phyloP scores from a whole-genome alignment of 306 rosid species.

The Cicer chorassanicum region DNA sequence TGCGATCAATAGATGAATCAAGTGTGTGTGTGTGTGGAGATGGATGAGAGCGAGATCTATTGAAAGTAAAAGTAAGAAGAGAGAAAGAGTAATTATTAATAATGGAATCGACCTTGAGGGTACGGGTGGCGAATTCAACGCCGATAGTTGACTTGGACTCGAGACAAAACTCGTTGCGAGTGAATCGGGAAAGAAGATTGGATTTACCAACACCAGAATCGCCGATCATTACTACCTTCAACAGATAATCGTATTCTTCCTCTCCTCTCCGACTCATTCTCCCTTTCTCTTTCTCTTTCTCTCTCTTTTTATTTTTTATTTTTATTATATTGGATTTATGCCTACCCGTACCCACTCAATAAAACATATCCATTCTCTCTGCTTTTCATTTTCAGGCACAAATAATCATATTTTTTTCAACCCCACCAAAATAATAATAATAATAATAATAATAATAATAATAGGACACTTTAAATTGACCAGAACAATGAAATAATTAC shows the following conservation, averaged over 20 bases:
- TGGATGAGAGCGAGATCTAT: neutral
- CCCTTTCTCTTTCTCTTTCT: neutral
- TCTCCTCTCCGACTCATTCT: conserved; percentile 73
- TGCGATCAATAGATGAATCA: neutral
- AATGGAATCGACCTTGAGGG: conserved; percentile 66
- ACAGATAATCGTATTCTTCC: conserved; percentile 91
- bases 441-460: too few species aligned
- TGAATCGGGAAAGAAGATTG: conserved; percentile 94
- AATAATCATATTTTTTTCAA: too few species aligned
- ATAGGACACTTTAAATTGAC: too few species aligned
- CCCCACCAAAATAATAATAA: too few species aligned
- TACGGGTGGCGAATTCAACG: conserved; percentile 93
- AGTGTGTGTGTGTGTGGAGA: too few species aligned
- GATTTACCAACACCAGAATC: conserved; percentile 97
- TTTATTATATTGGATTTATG: too few species aligned
- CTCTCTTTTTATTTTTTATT: too few species aligned
- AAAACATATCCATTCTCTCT: too few species aligned
- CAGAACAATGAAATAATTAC: too few species aligned
- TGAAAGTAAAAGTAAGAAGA: too few species aligned
- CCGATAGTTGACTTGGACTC: conserved; percentile 98
- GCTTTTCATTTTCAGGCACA: too few species aligned
- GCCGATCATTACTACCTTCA: conserved; percentile 91
- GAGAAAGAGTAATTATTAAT: neutral
- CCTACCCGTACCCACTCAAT: too few species aligned
- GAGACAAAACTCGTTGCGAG: conserved; percentile 93